Conservation (phyloP, 805 yeast species). For the Naumovozyma baii region DNA sequence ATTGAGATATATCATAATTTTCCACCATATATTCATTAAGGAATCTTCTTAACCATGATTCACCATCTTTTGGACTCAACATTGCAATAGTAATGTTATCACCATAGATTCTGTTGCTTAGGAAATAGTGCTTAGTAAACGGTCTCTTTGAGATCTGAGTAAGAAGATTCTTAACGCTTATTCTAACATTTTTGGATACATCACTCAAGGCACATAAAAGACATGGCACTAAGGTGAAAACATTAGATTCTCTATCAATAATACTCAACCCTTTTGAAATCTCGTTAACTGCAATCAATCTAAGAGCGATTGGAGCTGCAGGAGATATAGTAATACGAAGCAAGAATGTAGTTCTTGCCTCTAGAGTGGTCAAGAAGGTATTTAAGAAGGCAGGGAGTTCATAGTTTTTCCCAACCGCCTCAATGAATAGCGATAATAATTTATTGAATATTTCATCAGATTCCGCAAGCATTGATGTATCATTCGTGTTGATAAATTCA, state of each 20-base stretch:
- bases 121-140: constrained; percentile 35
- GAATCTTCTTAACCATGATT: constrained; percentile 34
- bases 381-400: constrained; percentile 28
- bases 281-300: constrained; percentile 40
- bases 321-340: constrained; percentile 48
- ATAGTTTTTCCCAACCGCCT: constrained; percentile 33
- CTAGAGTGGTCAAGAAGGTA: constrained; percentile 32
- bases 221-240: constrained; percentile 51
- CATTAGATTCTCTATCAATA: constrained; percentile 32
- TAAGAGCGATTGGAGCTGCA: constrained; percentile 47
- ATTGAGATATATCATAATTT: constrained; percentile 35
- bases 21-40: constrained; percentile 43
- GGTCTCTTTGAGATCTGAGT: constrained; percentile 32
- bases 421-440: constrained; percentile 36
- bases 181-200: constrained; percentile 41
- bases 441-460: constrained; percentile 33
- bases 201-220: constrained; percentile 47
- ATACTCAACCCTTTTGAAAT: constrained; percentile 30
- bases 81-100: constrained; percentile 37
- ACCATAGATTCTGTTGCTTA: constrained; percentile 54
- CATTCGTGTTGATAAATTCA: constrained; percentile 20
- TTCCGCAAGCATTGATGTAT: constrained; percentile 28
- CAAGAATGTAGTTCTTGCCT: constrained; percentile 46
- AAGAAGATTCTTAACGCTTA: constrained; percentile 33
- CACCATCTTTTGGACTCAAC: constrained; percentile 59